Evolutionary conservation across 495 filamentous ascomycete species (phyloP), one percentile per base, ranked within the genome.

Genomic region (Talaromyces proteolyticus): DNA sequence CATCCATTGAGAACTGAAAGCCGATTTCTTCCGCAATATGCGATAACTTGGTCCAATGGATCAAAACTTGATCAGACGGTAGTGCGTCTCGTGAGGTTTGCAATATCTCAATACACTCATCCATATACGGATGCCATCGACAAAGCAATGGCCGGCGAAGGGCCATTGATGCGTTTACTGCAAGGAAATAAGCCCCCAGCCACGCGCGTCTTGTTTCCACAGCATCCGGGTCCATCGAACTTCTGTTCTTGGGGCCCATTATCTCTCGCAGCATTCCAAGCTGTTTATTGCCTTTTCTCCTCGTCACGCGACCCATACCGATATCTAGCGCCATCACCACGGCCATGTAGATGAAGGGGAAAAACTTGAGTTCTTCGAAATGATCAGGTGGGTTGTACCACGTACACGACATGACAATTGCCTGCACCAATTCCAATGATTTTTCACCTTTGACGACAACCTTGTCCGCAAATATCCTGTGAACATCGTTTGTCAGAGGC

Each of bases 261-360:
- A 65, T 51, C 20, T 72, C 66, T 18, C 61, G 60, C 8, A 68
- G 37, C 14, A 64, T 53, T 11, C 25, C 64, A 18, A 67, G 57
- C n/a, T 54, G 57, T 20, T 55, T 70, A 20, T 50, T 52, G 22
- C 60, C 61, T 12, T 54, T 50, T 42, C 46, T 42, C 29, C 43
- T 36, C 2, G 57, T 53, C 6, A 62, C 64, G 44, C 75, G 77
- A 6, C 88, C 84, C 24, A 97, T 76, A 0, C 91, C 91, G 37
- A 96, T 76, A 60, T 98, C 93, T 56, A 96, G 82, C 11, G 83
- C 88, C 81, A 96, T 86, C 34, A 87, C 72, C 25, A 88, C 86
- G 6, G 90, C 85, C 39, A 88, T 77, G 56, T 91, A 84, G 23
- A 88, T 80, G 38, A 89, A 75, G 66, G 88, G 86, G 65, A 91